A percentile compares a stretch with the other conserved stretches of the same genome.
Conservation (phyloP, 176 grass and related monocot genomes). For the Musa troglodytarum region DNA sequence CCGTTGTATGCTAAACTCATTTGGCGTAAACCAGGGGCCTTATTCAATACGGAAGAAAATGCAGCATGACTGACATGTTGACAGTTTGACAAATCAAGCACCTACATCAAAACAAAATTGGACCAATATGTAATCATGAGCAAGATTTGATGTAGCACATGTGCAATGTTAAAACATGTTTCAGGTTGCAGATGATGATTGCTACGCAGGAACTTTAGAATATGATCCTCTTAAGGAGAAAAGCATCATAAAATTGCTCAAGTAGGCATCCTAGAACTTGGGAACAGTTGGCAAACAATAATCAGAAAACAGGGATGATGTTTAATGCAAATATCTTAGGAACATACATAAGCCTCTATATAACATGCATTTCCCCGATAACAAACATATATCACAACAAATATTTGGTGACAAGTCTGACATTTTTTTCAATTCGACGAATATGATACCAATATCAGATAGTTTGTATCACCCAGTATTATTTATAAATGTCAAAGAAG, state of each 20-base stretch:
- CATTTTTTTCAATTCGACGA: neutral
- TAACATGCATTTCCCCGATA: neutral
- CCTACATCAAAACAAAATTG: constrained; percentile 33
- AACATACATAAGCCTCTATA: neutral
- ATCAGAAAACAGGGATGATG: neutral
- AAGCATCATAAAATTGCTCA: neutral
- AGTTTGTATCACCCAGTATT: neutral
- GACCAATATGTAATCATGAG: neutral
- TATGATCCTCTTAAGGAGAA: neutral
- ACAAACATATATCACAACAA: neutral
- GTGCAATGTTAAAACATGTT: neutral
- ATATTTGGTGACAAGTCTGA: neutral
- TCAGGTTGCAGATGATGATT: no score
- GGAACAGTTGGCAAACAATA: neutral
- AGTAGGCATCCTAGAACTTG: neutral
- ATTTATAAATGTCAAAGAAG: no score
- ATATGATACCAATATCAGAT: neutral
- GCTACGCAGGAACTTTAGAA: neutral
- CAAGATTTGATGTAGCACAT: neutral
- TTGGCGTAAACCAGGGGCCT: constrained; percentile 34
- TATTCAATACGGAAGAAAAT: constrained; percentile 38
- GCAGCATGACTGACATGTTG: constrained; percentile 43
- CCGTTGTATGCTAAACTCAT: constrained; percentile 57
- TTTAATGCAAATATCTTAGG: neutral
- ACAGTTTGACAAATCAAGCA: constrained; percentile 71